phyloP scores from a whole-genome alignment of 495 filamentous ascomycete genomes.

The Penicillium goetzii region DNA sequence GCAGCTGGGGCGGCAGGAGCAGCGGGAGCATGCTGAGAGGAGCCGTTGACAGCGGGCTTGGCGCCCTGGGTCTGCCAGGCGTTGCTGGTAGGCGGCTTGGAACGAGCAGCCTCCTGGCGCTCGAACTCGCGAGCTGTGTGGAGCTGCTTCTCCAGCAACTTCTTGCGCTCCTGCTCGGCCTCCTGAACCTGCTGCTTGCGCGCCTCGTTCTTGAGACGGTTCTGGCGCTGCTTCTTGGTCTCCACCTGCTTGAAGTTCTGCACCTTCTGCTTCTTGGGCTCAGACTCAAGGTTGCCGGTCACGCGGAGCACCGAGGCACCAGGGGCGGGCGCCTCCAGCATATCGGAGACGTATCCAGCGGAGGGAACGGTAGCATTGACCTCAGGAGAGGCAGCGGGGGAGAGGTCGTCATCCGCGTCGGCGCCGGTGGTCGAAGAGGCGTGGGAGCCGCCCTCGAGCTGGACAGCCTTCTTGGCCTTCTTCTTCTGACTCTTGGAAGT shows the following conservation, averaged over 20 bases:
- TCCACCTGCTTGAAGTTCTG: constrained; percentile 61
- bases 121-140: constrained; percentile 78
- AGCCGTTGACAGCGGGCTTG: constrained; percentile 37
- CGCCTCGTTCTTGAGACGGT: constrained; percentile 77
- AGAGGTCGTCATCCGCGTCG: constrained; percentile 83
- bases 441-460: constrained; percentile 42
- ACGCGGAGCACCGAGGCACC: constrained; percentile 78
- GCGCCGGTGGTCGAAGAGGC: constrained; percentile 74
- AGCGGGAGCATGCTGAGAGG: constrained; percentile 32
- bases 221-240: constrained; percentile 91
- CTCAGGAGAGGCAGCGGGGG: constrained; percentile 62
- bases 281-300: constrained; percentile 63
- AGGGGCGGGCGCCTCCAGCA: constrained; percentile 74
- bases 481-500: constrained; percentile 57
- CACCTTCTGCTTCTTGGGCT: constrained; percentile 66
- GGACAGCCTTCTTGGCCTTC: constrained; percentile 57
- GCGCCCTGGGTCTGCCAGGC: constrained; percentile 60
- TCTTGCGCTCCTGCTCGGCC: constrained; percentile 72
- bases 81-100: constrained; percentile 65
- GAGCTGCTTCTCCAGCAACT: constrained; percentile 75
- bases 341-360: constrained; percentile 74
- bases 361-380: constrained; percentile 53
- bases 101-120: constrained; percentile 69
- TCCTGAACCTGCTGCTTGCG: constrained; percentile 71
- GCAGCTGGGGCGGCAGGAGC: constrained; percentile 34